Evolutionary conservation across 2,329 filamentous ascomycete species (phyloP).

Genomic region (Zarea fungicola): DNA sequence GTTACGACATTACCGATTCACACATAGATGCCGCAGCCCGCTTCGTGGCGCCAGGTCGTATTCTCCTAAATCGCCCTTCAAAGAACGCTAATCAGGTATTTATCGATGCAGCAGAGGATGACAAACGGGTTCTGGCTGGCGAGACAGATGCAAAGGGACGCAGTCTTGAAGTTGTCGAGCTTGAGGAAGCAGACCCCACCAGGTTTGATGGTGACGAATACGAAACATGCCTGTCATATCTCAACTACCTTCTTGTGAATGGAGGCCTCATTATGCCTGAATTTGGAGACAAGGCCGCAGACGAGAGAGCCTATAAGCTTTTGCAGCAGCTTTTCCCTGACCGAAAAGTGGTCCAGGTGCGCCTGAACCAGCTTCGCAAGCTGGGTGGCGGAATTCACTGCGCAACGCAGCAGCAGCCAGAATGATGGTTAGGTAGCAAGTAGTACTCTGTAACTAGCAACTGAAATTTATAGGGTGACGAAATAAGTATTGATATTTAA

Average conservation of each 20-base stretch:
- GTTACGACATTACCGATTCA: constrained; percentile 13
- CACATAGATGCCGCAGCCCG: constrained; percentile 12
- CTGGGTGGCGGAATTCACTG: constrained; percentile 13
- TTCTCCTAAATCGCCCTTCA: constrained; percentile 8
- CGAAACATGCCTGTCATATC: constrained; percentile 8
- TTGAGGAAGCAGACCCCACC: constrained; percentile 10
- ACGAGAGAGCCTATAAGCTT: constrained; percentile 1
- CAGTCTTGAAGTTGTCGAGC: constrained; percentile 2
- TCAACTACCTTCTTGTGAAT: constrained; percentile 13
- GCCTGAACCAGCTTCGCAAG: constrained; percentile 2
- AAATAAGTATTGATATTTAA: no score
- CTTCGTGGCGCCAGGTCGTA: constrained; percentile 7
- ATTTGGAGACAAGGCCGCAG: constrained; percentile 7
- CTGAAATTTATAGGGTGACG: no score
- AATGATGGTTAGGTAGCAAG: neutral
- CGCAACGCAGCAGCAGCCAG: constrained; percentile 12
- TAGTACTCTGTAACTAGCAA: no score
- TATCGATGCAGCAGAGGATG: constrained; percentile 3
- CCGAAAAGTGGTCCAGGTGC: constrained; percentile 8
- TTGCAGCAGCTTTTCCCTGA: constrained; percentile 6
- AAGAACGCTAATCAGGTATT: neutral
- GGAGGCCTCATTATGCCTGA: constrained; percentile 8
- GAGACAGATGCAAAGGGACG: constrained; percentile 11
- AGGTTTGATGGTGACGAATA: constrained; percentile 9
- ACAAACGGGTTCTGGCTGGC: neutral